Evolutionary conservation across 2,329 filamentous ascomycete species (phyloP).

Genomic region (Colletotrichum viniferum): DNA sequence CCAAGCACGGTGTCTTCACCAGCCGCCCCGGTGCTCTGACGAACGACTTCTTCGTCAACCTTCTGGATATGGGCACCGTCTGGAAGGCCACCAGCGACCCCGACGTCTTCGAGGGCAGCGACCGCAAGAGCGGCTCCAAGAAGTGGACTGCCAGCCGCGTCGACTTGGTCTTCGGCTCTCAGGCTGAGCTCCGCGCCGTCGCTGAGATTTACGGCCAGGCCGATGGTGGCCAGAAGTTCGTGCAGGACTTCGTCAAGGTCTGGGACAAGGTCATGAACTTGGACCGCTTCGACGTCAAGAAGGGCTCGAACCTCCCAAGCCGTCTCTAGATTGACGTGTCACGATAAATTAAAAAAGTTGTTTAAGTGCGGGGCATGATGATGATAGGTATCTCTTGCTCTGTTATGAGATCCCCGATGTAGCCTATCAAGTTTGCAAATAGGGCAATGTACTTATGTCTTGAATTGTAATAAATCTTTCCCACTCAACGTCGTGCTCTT

Average conservation of each 20-base stretch:
- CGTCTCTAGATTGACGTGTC: neutral
- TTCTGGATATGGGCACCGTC: conserved; percentile 68
- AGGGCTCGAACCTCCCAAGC: neutral
- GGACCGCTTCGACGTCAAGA: conserved; percentile 68
- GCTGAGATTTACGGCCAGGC: conserved; percentile 71
- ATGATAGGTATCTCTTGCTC: neutral
- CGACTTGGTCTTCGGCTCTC: conserved; percentile 75
- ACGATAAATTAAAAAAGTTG: neutral
- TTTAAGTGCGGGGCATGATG: neutral
- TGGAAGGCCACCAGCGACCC: conserved; percentile 63
- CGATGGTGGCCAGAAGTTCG: conserved; percentile 67
- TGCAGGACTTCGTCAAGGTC: conserved; percentile 71
- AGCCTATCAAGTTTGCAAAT: neutral
- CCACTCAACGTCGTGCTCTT: too few species aligned
- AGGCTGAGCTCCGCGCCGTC: conserved; percentile 73
- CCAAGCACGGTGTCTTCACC: conserved; percentile 71
- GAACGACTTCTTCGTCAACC: conserved; percentile 84
- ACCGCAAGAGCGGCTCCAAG: conserved; percentile 68
- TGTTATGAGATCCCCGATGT: neutral
- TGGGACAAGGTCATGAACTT: conserved; percentile 79
- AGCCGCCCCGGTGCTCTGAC: conserved; percentile 69
- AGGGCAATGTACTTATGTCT: neutral
- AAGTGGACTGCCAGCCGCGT: conserved; percentile 74
- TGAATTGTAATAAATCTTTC: neutral
- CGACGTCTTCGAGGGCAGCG: conserved; percentile 67